Evolutionary conservation across 768 basidiomycete genomes (phyloP).

Genomic region (Gloeostereum incarnatum): DNA sequence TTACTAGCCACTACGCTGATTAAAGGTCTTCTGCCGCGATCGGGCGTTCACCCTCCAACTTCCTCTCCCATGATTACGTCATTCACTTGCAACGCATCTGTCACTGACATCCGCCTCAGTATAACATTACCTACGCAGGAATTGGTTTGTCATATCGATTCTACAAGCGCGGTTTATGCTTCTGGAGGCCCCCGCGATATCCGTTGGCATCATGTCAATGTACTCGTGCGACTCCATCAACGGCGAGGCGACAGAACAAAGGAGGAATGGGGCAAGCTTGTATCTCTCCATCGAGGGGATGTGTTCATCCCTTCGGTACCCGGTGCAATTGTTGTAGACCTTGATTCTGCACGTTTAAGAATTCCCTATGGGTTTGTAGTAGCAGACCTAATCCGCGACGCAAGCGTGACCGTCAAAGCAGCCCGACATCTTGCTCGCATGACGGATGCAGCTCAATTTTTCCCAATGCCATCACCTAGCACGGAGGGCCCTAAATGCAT

Average conservation of each 20-base stretch:
- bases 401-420: conserved; percentile 60
- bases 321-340: conserved; percentile 37
- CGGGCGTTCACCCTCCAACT: conserved; percentile 1
- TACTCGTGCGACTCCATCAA: conserved; percentile 49
- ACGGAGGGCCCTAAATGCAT: conserved; percentile 67
- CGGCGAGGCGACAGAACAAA: conserved; percentile 21
- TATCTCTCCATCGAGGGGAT: conserved; percentile 46
- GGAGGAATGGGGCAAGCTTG: conserved; percentile 69
- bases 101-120: conserved; percentile 5
- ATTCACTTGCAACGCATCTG: neutral
- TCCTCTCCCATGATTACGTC: conserved; percentile 1
- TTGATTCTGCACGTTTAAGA: conserved; percentile 61
- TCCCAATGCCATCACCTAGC: conserved; percentile 48
- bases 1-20: conserved; percentile 51
- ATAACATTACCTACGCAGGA: conserved; percentile 37
- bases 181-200: conserved; percentile 19
- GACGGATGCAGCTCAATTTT: conserved; percentile 41
- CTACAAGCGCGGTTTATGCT: conserved; percentile 17
- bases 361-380: conserved; percentile 76
- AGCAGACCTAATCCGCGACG: conserved; percentile 67
- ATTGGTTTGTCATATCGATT: conserved; percentile 34
- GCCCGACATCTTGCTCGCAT: conserved; percentile 59
- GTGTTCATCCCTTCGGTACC: conserved; percentile 22
- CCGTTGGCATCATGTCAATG: conserved; percentile 30
- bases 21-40: neutral